A percentile compares a stretch with the other conserved stretches of the same genome.
Evolutionary conservation across 2,329 filamentous ascomycete genomes (phyloP).

Genomic region (Aspergillus tubingensis): DNA sequence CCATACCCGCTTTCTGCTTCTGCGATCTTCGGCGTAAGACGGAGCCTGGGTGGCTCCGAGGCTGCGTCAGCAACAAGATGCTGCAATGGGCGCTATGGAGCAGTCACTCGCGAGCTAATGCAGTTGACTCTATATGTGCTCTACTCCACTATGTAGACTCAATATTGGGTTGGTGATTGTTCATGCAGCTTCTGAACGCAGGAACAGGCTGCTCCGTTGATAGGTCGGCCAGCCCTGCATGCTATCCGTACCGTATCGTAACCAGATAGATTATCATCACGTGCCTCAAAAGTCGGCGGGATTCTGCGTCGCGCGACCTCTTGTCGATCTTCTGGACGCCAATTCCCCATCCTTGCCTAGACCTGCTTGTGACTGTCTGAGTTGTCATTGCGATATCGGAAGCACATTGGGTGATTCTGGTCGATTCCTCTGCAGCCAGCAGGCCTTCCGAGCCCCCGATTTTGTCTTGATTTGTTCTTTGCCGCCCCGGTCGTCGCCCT

Average conservation of each 20-base stretch:
- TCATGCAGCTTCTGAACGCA: not conserved
- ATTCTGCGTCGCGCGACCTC: not conserved
- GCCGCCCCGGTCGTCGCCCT: not conserved
- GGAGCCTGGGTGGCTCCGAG: not conserved
- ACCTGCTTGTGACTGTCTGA: not conserved
- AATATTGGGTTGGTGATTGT: not conserved
- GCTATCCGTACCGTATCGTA: not conserved
- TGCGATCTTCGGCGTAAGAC: slow-evolving; percentile 10
- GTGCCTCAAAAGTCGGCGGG: slow-evolving; percentile 14
- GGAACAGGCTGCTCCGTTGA: not conserved
- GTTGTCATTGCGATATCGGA: not conserved
- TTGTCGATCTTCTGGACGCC: not conserved
- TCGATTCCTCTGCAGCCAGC: not conserved
- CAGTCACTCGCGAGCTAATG: not conserved
- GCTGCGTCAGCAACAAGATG: not conserved
- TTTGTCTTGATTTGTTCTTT: not conserved
- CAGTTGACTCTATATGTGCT: not conserved
- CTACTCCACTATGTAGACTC: not conserved
- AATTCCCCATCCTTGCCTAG: not conserved
- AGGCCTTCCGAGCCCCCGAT: not conserved
- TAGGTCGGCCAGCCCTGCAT: not conserved
- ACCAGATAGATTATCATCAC: slow-evolving; percentile 13
- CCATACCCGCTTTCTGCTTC: not conserved
- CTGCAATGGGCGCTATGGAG: not conserved
- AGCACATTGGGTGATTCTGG: not conserved